A percentile compares a stretch with the other conserved stretches of the same genome.
Conservation (phyloP, 2,329 filamentous ascomycete genomes). For the Myriosclerotinia scirpicola region DNA sequence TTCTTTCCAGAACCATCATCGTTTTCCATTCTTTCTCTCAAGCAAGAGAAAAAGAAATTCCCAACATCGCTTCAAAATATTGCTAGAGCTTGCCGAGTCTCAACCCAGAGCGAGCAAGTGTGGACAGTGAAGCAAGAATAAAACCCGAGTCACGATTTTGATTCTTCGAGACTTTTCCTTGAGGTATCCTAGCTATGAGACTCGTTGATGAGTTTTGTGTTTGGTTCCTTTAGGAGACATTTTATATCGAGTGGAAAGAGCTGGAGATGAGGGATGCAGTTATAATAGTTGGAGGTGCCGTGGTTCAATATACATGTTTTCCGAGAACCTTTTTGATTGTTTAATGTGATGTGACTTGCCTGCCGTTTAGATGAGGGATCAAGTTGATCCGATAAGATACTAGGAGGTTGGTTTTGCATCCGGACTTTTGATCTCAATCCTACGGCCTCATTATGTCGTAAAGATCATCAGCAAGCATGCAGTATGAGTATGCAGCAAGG, state of each 20-base stretch:
- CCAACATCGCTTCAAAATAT: constrained; percentile 39
- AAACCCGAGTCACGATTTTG: constrained; percentile 42
- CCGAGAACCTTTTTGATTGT: neutral
- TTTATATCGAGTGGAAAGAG: constrained; percentile 4
- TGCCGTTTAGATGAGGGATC: neutral
- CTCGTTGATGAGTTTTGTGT: constrained; percentile 37
- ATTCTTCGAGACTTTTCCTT: constrained; percentile 42
- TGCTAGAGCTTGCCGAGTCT: constrained; percentile 57
- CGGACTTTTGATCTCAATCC: neutral
- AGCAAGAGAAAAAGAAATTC: neutral
- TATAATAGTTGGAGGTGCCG: neutral
- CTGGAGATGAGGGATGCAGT: neutral
- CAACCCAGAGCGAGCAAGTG: constrained; percentile 53
- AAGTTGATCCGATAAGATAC: neutral
- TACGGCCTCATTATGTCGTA: neutral
- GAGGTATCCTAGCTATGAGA: constrained; percentile 32
- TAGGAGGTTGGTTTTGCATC: neutral
- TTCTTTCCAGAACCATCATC: neutral
- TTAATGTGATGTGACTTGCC: neutral
- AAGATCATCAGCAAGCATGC: neutral
- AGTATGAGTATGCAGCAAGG: neutral
- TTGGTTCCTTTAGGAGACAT: constrained; percentile 47
- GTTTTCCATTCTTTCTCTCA: neutral
- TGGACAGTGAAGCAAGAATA: constrained; percentile 58
- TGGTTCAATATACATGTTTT: neutral